These are phyloP conservation scores for Xylariomycetidae sp. DNA, from an alignment of 2,329 filamentous ascomycete genomes.

Conservation along the genomic window DNA sequence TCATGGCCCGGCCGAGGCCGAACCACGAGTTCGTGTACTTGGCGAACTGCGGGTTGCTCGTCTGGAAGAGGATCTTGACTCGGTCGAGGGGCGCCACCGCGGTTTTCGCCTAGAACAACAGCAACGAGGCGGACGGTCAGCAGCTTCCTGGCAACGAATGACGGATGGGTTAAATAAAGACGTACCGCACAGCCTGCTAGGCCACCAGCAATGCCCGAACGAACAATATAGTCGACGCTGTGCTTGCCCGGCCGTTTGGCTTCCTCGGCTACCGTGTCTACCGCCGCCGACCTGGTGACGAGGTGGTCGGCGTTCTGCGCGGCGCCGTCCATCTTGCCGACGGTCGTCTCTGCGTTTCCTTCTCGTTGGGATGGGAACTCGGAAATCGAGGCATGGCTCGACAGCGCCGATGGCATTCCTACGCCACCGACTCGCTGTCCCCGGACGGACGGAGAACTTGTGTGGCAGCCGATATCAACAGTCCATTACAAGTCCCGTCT, in stretches of 20 bases:
- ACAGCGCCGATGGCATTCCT: slow-evolving; percentile 50
- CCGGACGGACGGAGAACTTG: slow-evolving; percentile 1
- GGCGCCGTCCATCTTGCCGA: slow-evolving; percentile 23
- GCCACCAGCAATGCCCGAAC: slow-evolving; percentile 81
- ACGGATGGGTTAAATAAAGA: too few relatives aligned
- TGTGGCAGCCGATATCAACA: slow-evolving; percentile 3
- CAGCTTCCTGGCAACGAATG: too few relatives aligned
- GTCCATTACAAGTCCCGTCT: slow-evolving; percentile 9
- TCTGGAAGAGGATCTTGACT: slow-evolving; percentile 98
- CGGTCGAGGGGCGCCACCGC: slow-evolving; percentile 92
- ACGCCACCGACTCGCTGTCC: slow-evolving; percentile 18
- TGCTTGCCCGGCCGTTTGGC: slow-evolving; percentile 56
- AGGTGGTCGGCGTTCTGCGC: neutral
- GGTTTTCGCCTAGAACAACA: slow-evolving; percentile 80
- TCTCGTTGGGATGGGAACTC: slow-evolving; percentile 39
- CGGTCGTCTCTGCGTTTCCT: slow-evolving; percentile 20
- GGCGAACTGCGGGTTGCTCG: slow-evolving; percentile 85
- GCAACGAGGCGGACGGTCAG: too few relatives aligned
- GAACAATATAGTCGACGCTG: slow-evolving; percentile 76
- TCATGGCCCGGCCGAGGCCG: slow-evolving; percentile 75
- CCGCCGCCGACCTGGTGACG: slow-evolving; percentile 9
- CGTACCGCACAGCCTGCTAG: slow-evolving; percentile 86
- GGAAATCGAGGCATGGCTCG: slow-evolving; percentile 55
- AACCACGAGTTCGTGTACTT: slow-evolving; percentile 90
- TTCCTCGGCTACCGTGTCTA: slow-evolving; percentile 33